Percentiles rank a stretch among this genome's conserved stretches.
phyloP scores from a whole-genome alignment of 495 filamentous ascomycete genomes.

The Aspergillus egyptiacus region DNA sequence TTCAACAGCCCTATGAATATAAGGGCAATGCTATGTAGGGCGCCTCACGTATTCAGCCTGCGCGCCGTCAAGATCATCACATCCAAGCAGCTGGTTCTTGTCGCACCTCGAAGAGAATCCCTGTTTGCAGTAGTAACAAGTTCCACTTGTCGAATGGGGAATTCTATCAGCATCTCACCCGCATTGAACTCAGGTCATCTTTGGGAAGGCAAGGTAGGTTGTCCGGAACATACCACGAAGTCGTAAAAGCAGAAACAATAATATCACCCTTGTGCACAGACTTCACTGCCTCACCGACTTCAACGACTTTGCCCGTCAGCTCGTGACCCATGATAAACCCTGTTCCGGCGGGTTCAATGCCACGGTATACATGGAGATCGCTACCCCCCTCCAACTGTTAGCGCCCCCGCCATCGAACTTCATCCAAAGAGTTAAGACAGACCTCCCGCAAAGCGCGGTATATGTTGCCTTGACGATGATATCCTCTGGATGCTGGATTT shows the following conservation, averaged over 20 bases:
- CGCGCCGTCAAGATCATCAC: slow-evolving; percentile 66
- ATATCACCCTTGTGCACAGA: slow-evolving; percentile 68
- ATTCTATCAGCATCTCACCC: not conserved
- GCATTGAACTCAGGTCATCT: not conserved
- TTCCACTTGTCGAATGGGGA: slow-evolving; percentile 42
- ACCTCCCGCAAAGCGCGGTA: slow-evolving; percentile 90
- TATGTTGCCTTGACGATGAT: slow-evolving; percentile 79
- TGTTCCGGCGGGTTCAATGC: slow-evolving; percentile 59
- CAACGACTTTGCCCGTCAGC: slow-evolving; percentile 71
- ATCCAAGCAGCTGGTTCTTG: slow-evolving; percentile 71
- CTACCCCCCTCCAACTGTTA: slow-evolving; percentile 33
- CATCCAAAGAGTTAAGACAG: no score
- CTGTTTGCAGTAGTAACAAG: slow-evolving; percentile 87
- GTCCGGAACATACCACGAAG: slow-evolving; percentile 61
- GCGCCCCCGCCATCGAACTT: no score
- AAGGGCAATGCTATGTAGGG: not conserved
- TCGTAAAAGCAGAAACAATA: slow-evolving; percentile 78
- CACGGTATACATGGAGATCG: slow-evolving; percentile 87
- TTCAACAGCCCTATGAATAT: no score
- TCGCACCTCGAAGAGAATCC: slow-evolving; percentile 78
- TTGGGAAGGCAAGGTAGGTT: not conserved
- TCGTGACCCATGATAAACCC: slow-evolving; percentile 69
- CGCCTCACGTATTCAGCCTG: slow-evolving; percentile 77
- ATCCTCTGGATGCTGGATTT: slow-evolving; percentile 64
- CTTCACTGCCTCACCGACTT: slow-evolving; percentile 61